Evolutionary conservation across 2,329 filamentous ascomycete species (phyloP).

Genomic region (Diplodia intermedia): DNA sequence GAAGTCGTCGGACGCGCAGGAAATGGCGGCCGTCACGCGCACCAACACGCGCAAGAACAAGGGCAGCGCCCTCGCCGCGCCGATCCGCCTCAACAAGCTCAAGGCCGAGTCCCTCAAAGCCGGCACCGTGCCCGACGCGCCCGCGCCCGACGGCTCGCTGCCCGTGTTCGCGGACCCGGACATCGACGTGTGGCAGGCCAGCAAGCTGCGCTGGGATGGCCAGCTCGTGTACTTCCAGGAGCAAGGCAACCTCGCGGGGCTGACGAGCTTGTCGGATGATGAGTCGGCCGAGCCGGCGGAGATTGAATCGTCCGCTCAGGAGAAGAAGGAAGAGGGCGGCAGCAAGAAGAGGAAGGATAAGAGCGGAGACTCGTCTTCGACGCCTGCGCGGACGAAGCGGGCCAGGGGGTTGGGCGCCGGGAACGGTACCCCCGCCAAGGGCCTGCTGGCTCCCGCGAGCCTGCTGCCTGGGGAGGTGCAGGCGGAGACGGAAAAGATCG

Average conservation of each 20-base stretch:
- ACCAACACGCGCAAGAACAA: conserved; percentile 61
- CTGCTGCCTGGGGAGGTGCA: conserved; percentile 39
- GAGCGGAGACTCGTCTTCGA: conserved; percentile 21
- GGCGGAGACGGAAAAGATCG: conserved; percentile 9
- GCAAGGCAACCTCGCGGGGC: conserved; percentile 38
- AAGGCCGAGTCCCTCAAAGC: conserved; percentile 40
- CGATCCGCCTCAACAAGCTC: conserved; percentile 53
- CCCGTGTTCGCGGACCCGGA: conserved; percentile 15
- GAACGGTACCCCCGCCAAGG: conserved; percentile 50
- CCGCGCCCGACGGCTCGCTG: conserved; percentile 4
- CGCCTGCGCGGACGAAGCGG: conserved; percentile 46
- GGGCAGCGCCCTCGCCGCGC: conserved; percentile 53
- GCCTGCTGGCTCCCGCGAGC: conserved; percentile 35
- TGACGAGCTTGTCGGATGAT: conserved; percentile 14
- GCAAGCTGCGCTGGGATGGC: conserved; percentile 54
- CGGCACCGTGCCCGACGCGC: background rate
- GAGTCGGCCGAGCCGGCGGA: conserved; percentile 32
- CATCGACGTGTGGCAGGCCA: conserved; percentile 30
- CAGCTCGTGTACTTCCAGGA: conserved; percentile 54
- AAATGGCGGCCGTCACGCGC: conserved; percentile 54
- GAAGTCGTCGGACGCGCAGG: conserved; percentile 57
- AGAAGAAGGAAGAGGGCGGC: background rate
- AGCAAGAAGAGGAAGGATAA: conserved; percentile 40
- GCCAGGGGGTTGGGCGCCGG: conserved; percentile 44
- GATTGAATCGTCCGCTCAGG: conserved; percentile 25